These are phyloP conservation scores for Paramyrothecium roridum DNA, from an alignment of 2,329 filamentous ascomycete genomes.

Conservation along the genomic window DNA sequence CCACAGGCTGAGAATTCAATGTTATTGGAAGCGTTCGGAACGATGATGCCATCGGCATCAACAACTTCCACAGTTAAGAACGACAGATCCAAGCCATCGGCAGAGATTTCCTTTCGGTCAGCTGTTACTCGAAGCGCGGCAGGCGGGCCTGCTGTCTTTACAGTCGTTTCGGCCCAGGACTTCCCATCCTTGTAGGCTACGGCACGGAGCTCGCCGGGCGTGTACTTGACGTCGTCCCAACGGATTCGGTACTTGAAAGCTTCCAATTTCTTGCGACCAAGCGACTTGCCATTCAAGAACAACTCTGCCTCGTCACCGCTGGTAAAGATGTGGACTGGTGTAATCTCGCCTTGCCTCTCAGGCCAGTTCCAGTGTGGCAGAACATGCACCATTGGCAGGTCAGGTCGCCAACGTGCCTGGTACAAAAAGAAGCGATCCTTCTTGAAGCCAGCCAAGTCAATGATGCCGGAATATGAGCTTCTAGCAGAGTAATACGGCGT, in stretches of 20 bases:
- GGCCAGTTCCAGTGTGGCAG: conserved; percentile 57
- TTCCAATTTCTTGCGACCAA: conserved; percentile 33
- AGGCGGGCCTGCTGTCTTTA: conserved; percentile 37
- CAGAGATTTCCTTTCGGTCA: conserved; percentile 34
- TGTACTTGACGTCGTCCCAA: conserved; percentile 49
- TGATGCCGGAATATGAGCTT: conserved; percentile 53
- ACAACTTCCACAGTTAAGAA: conserved; percentile 43
- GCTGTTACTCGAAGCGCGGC: conserved; percentile 32
- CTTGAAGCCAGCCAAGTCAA: conserved; percentile 54
- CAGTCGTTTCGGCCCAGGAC: conserved; percentile 40
- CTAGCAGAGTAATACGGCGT: conserved; percentile 44
- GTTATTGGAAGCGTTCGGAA: conserved; percentile 36
- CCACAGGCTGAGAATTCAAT: conserved; percentile 41
- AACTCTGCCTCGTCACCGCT: conserved; percentile 51
- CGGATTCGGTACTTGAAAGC: conserved; percentile 44
- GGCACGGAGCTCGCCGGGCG: conserved; percentile 43
- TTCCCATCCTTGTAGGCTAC: conserved; percentile 44
- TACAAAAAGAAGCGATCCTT: conserved; percentile 56
- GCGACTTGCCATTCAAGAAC: conserved; percentile 47
- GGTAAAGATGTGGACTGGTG: conserved; percentile 53
- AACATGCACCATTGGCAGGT: conserved; percentile 46
- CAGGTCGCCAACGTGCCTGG: conserved; percentile 49
- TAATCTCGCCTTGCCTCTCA: conserved; percentile 39
- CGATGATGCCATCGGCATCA: conserved; percentile 38
- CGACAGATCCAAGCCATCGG: conserved; percentile 41